phyloP scores from a whole-genome alignment of 2,329 filamentous ascomycete genomes.

The Fusarium equiseti region DNA sequence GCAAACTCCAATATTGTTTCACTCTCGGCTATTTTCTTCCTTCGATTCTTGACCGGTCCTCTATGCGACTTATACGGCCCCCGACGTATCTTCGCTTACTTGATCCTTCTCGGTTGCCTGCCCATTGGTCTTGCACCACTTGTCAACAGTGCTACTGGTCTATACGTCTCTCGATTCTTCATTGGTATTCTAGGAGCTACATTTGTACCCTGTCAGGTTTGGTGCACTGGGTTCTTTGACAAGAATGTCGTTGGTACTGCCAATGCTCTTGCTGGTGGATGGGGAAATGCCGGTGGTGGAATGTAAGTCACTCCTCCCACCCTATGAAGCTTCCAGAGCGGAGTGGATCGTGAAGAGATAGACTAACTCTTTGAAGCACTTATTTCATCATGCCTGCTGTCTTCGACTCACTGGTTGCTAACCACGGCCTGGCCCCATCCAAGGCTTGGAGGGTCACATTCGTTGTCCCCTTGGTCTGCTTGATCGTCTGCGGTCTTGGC shows the following conservation, averaged over 20 bases:
- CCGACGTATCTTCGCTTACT: slow-evolving; percentile 80
- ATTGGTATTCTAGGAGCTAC: slow-evolving; percentile 82
- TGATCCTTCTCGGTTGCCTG: slow-evolving; percentile 81
- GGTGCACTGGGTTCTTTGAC: slow-evolving; percentile 93
- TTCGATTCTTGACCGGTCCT: slow-evolving; percentile 83
- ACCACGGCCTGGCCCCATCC: slow-evolving; percentile 70
- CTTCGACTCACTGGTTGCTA: slow-evolving; percentile 77
- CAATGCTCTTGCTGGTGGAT: slow-evolving; percentile 85
- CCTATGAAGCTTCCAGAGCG: neutral
- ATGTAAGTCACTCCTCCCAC: slow-evolving; percentile 57
- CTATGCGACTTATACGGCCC: slow-evolving; percentile 89
- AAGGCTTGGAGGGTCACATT: slow-evolving; percentile 88
- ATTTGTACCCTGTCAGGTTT: slow-evolving; percentile 90
- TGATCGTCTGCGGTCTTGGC: slow-evolving; percentile 72
- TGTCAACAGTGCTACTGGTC: slow-evolving; percentile 70
- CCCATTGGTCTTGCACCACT: slow-evolving; percentile 86
- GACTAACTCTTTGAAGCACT: slow-evolving; percentile 58
- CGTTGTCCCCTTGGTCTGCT: slow-evolving; percentile 83
- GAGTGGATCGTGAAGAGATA: neutral
- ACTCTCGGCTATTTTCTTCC: slow-evolving; percentile 74
- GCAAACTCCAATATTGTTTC: slow-evolving; percentile 93
- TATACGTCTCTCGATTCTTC: slow-evolving; percentile 83
- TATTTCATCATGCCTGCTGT: slow-evolving; percentile 95
- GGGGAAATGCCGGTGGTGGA: slow-evolving; percentile 89
- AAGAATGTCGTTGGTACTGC: slow-evolving; percentile 91